A percentile compares a stretch with the other conserved stretches of the same genome.
These are phyloP conservation scores for Thyridium curvatum DNA, from an alignment of 2,329 filamentous ascomycete species.

Conservation along the genomic window DNA sequence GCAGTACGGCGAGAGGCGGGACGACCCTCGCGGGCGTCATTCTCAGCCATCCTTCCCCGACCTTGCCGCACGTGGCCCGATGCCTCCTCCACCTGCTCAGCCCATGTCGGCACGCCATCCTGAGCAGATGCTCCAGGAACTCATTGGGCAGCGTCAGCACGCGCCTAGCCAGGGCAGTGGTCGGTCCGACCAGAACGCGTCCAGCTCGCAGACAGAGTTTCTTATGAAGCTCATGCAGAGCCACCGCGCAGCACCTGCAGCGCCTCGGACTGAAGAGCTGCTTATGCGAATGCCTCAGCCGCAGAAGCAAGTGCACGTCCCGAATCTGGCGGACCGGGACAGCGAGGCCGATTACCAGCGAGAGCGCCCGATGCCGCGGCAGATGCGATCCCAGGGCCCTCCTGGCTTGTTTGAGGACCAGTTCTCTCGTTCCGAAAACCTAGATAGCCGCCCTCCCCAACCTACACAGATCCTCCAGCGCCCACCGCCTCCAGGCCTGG, in stretches of 20 bases:
- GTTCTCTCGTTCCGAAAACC: conserved; percentile 42
- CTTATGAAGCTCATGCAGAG: conserved; percentile 76
- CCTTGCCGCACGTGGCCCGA: conserved; percentile 42
- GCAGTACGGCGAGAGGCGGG: conserved; percentile 38
- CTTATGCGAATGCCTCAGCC: conserved; percentile 48
- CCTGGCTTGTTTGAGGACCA: conserved; percentile 49
- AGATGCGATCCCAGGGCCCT: conserved; percentile 37
- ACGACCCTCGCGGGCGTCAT: conserved; percentile 33
- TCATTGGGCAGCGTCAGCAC: conserved; percentile 53
- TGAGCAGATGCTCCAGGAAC: conserved; percentile 55
- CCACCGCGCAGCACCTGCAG: conserved; percentile 39
- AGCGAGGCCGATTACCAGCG: conserved; percentile 41
- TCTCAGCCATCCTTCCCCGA: conserved; percentile 41
- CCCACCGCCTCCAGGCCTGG: conserved; percentile 54
- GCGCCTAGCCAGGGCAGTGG: conserved; percentile 43
- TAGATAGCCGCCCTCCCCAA: conserved; percentile 38
- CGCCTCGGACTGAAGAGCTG: conserved; percentile 44
- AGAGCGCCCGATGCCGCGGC: conserved; percentile 27
- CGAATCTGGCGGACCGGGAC: conserved; percentile 42
- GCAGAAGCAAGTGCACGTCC: conserved; percentile 39
- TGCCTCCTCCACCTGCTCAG: conserved; percentile 21
- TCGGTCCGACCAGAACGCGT: conserved; percentile 36
- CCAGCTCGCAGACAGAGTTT: conserved; percentile 71
- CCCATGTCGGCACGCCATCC: conserved; percentile 28
- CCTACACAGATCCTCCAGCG: conserved; percentile 61